Percentiles rank a stretch among this genome's conserved stretches.
These are phyloP conservation scores for Ciborinia camelliae DNA, from an alignment of 2,329 filamentous ascomycete genomes.

Conservation along the genomic window DNA sequence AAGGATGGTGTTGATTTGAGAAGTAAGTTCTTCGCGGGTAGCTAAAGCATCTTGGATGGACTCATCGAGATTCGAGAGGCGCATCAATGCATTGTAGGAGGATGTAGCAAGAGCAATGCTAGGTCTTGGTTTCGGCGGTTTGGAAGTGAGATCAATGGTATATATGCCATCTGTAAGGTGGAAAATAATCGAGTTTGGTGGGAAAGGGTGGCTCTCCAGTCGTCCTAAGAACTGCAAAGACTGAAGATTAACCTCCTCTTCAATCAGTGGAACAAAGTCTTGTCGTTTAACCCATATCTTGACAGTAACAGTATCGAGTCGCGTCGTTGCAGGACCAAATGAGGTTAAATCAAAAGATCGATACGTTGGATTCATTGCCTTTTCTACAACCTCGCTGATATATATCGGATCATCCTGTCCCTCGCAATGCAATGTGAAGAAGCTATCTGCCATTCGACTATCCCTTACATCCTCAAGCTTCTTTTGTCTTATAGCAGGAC, in stretches of 20 bases:
- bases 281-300: constrained; percentile 69
- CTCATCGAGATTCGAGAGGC: constrained; percentile 80
- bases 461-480: constrained; percentile 71
- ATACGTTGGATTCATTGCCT: constrained; percentile 90
- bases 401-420: constrained; percentile 73
- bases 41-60: constrained; percentile 86
- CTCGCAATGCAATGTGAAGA: constrained; percentile 77
- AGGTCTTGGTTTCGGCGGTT: constrained; percentile 47
- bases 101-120: constrained; percentile 59
- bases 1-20: constrained; percentile 69
- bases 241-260: constrained; percentile 66
- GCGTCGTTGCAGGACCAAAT: constrained; percentile 60
- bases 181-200: constrained; percentile 78
- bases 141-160: constrained; percentile 63
- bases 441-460: constrained; percentile 75
- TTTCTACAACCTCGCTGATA: constrained; percentile 75
- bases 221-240: constrained; percentile 75
- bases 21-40: constrained; percentile 68
- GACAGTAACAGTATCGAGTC: constrained; percentile 62
- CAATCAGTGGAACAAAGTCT: constrained; percentile 62
- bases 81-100: constrained; percentile 85
- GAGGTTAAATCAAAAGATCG: constrained; percentile 73
- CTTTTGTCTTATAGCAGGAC: constrained; percentile 62
- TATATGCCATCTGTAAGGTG: constrained; percentile 86
- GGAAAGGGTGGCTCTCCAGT: constrained; percentile 67